phyloP scores from a whole-genome alignment of 2,329 filamentous ascomycete species.

The Knoxdaviesia proteae region DNA sequence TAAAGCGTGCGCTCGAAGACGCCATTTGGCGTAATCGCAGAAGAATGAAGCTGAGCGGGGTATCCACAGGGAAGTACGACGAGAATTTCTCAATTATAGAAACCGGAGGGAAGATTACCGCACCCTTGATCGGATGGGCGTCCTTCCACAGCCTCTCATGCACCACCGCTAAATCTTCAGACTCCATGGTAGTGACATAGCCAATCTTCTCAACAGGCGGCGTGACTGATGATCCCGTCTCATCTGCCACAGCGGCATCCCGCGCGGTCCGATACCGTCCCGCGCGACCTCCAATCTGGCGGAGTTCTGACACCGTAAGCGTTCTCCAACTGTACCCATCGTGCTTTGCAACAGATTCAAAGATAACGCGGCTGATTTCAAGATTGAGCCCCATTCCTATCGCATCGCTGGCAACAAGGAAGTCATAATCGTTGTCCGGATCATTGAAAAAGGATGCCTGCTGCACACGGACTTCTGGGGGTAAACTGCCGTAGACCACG shows the following conservation, averaged over 20 bases:
- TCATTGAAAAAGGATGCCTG: conserved; percentile 92
- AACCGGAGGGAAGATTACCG: conserved; percentile 55
- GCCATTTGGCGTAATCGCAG: conserved; percentile 52
- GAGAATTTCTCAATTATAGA: conserved; percentile 55
- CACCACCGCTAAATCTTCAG: conserved; percentile 44
- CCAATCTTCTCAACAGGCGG: conserved; percentile 28
- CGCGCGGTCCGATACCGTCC: conserved; percentile 63
- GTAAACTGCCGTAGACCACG: conserved; percentile 79
- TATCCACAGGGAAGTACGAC: conserved; percentile 59
- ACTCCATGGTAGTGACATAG: conserved; percentile 58
- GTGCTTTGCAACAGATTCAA: conserved; percentile 58
- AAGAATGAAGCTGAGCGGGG: conserved; percentile 68
- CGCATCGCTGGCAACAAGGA: conserved; percentile 79
- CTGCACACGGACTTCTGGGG: conserved; percentile 77
- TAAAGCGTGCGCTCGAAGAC: conserved; percentile 42
- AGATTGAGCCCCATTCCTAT: conserved; percentile 96
- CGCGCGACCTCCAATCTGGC: conserved; percentile 86
- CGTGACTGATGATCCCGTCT: conserved; percentile 2
- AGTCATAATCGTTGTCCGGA: conserved; percentile 87
- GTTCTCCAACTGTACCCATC: conserved; percentile 35
- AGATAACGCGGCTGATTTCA: conserved; percentile 76
- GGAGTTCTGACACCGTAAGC: conserved; percentile 58
- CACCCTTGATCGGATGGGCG: conserved; percentile 44
- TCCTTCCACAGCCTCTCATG: conserved; percentile 39
- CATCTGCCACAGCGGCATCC: conserved; percentile 18